Base-by-base conservation (phyloP, 2,329 filamentous ascomycete species). In the Curvularia spicifera region DNA sequence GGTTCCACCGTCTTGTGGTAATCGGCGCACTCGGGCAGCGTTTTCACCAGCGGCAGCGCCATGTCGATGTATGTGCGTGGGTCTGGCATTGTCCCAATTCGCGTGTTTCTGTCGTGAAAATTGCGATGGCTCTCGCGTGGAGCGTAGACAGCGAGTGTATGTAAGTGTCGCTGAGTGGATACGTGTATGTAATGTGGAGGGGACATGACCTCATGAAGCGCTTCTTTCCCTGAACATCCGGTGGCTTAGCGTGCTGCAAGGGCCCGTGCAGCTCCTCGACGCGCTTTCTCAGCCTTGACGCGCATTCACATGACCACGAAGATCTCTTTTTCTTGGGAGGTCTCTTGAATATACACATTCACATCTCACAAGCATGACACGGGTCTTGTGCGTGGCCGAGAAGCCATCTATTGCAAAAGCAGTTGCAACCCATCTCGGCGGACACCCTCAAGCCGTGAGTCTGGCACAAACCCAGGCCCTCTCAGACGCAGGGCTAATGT, bases 321-420 rank as follows among this genome's bases (percentile, higher is more conserved):
- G 50, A 50, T 60, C 42, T 31, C 46, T 29, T 33, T 4, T 43
- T 22, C 29, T 26, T 26, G 43, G 53, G 18, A 45, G 46, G 55
- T 52, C 46, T 28, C 39, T 53, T 60, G 33, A 9, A 65, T 59
- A 52, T 55, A 60, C 29, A 22, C 18, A 43, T 7, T 45, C 52
- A 39, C 26, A 29, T 24, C 35, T 26, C 31, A 7, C 29, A 60
- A 39, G n/a, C 9, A 78, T 77, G 74, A 76, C 75, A 53, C 86
- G 83, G 68, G 86, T 92, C 58, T 81, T 93, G 52, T 93, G 90
- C 73, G 89, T 93, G 65, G 90, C 90, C 59, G 90, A 93, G 78
- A 93, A 99, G 83, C 93, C 93, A 35, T 96, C 94, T 42, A 97
- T 99, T 63, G 92, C 95, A 57, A 97, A 95, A 78, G 93, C 94